Evolutionary conservation across 331 rosid genomes (phyloP), one percentile per base, ranked within the genome.

Genomic region (Rhamnella rubrinervis): DNA sequence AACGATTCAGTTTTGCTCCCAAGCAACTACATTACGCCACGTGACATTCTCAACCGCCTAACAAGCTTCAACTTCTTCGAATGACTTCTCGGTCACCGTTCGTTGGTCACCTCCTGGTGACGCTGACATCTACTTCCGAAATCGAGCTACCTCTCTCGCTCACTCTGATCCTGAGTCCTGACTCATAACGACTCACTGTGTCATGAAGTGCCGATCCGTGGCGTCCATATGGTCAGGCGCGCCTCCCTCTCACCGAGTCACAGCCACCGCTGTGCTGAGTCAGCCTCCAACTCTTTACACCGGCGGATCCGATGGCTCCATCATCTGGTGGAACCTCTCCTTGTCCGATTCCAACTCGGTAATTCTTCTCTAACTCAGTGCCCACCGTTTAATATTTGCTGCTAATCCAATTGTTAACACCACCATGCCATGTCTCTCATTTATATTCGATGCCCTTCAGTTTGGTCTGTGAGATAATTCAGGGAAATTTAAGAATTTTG

Each of bases 241-340:
- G 52, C 92, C 89, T 44, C 95, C 87, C 56, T 85, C 95, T 47
- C 96, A 89, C 81, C 75, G 75, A 23, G 86, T 86, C 23, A 95
- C 97, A 44, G 90, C 97, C 81, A 80, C 81, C 3, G 85, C 95
- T 39, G 82, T 75, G 52, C 82, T 90, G 65, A 28, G 63, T 55
- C 82, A 75, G 15, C 96, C 92, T 7, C 88, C 88, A 17, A 65
- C 95, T 70, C 83, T 89, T 51, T 95, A 87, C 82, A 91, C 97
- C 81, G 95, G 91, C 61, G 97, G 96, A 91, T 91, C 96, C 68
- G 96, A 93, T 78, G 98, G 98, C 81, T 89, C 93, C 75, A 78
- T 95, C 84, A 78, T 95, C 90, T 89, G 95, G 97, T 91, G 97
- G 97, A 77, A 83, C 83, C 70, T 91, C 47, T 85, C 86, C 35